phyloP scores from a whole-genome alignment of 306 rosid genomes.

The Neltuma alba region DNA sequence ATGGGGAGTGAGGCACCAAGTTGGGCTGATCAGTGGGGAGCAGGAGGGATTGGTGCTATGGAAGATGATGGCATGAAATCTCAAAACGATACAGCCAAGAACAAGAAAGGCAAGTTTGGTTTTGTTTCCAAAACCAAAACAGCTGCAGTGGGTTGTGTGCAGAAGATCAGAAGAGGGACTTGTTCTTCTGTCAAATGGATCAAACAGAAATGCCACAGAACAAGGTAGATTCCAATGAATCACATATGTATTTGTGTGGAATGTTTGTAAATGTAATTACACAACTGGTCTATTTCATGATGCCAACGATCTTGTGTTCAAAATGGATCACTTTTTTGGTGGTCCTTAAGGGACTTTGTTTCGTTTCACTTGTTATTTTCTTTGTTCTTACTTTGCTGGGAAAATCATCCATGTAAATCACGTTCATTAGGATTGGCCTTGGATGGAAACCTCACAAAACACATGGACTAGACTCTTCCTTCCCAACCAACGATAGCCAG shows the following conservation, averaged over 20 bases:
- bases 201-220: conserved; percentile 71
- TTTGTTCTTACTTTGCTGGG: background rate
- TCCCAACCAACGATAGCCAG: too few species aligned
- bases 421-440: background rate
- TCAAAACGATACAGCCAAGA: conserved; percentile 40
- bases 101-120: conserved; percentile 56
- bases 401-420: background rate
- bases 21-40: conserved; percentile 98
- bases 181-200: conserved; percentile 82
- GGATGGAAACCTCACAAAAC: background rate
- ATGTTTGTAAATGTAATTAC: background rate
- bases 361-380: background rate
- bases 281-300: background rate
- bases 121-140: conserved; percentile 47
- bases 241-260: background rate
- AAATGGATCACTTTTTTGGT: background rate
- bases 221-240: conserved; percentile 46
- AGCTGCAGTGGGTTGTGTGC: conserved; percentile 6
- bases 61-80: conserved; percentile 56
- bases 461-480: background rate
- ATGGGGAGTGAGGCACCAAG: conserved; percentile 84
- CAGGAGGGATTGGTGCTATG: conserved; percentile 90
- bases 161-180: conserved; percentile 57
- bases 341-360: background rate
- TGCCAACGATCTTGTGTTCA: background rate